These are phyloP conservation scores for Spathaspora sp. DNA, from an alignment of 1,139 yeast genomes.

Conservation along the genomic window DNA sequence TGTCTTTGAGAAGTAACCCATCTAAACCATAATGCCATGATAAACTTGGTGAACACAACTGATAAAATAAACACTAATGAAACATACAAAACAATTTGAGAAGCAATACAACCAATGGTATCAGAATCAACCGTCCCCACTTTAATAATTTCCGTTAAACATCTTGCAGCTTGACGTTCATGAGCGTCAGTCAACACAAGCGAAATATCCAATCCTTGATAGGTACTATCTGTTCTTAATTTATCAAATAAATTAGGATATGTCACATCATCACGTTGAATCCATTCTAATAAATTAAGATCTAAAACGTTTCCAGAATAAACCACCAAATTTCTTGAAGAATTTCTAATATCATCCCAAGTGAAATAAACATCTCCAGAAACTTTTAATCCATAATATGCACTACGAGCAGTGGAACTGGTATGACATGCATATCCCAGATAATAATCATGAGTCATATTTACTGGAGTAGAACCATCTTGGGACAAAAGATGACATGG, in stretches of 20 bases:
- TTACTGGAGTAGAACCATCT: slow-evolving; percentile 69
- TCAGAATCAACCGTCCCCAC: slow-evolving; percentile 90
- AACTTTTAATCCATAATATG: slow-evolving; percentile 60
- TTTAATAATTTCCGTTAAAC: slow-evolving; percentile 82
- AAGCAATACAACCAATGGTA: slow-evolving; percentile 94
- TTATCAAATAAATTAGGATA: slow-evolving; percentile 73
- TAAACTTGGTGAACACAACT: slow-evolving; percentile 71
- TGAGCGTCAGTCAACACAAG: slow-evolving; percentile 66
- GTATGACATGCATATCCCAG: slow-evolving; percentile 94
- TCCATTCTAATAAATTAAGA: slow-evolving; percentile 72
- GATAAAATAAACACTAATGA: slow-evolving; percentile 84
- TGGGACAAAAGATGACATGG: slow-evolving; percentile 76
- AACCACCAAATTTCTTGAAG: slow-evolving; percentile 77
- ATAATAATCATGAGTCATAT: slow-evolving; percentile 61
- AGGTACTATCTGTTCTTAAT: slow-evolving; percentile 51
- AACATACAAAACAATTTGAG: slow-evolving; percentile 73
- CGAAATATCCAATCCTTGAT: slow-evolving; percentile 81
- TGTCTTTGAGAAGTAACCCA: slow-evolving; percentile 79
- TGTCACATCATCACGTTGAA: slow-evolving; percentile 62
- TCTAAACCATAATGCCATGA: slow-evolving; percentile 84
- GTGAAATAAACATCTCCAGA: slow-evolving; percentile 81
- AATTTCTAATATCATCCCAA: slow-evolving; percentile 80
- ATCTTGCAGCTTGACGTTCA: slow-evolving; percentile 73
- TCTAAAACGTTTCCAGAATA: slow-evolving; percentile 88
- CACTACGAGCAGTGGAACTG: slow-evolving; percentile 60